Evolutionary conservation across 1,284 basidiomycete genomes (phyloP), one percentile per base, ranked within the genome.

Genomic region (Grifola frondosa): DNA sequence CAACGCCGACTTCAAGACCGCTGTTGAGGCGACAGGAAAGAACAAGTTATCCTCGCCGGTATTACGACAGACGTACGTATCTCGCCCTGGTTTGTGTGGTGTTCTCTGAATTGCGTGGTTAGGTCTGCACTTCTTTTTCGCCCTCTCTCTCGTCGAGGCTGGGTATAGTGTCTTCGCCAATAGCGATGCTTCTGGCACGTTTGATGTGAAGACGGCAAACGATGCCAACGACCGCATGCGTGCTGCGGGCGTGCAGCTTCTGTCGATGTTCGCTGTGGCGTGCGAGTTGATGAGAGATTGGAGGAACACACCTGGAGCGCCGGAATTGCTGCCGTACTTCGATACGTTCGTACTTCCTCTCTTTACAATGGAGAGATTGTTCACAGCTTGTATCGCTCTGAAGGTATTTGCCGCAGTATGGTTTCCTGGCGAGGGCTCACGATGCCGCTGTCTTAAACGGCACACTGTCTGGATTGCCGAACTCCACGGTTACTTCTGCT

Each of bases 41-140:
- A 73, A 69, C 73, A 75, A 45, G 54, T 75, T 40, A 74, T 74
- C 52, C 53, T 75, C 15, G 74, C 63, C 15, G 73, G 74, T 3
- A 74, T 76, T 40, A 65, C 64, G 12, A 76, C 73, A 10, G 73
- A 76, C 39, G 74, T 74, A 53, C 38, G 69, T 59, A 20, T 6
- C 16, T 4, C 12, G 6, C n/a, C n/a, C n/a, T n/a, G n/a, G n/a
- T n/a, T 24, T 20, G n/a, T 13, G 8, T n/a, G 24, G 12, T 17
- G 28, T 17, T 31, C 34, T 28, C 5, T 32, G 22, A n/a, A 32
- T 24, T 32, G 24, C 10, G 6, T 30, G 12, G 21, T 10, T 43
- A 74, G 71, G 71, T 73, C 23, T 74, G 72, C 61, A 73, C 70
- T 15, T 50, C 69, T 74, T 75, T 61, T 62, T 73, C 16, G 71